These are phyloP conservation scores for Oxyria digyna DNA, from an alignment of 148 eudicot genomes.

Conservation along the genomic window DNA sequence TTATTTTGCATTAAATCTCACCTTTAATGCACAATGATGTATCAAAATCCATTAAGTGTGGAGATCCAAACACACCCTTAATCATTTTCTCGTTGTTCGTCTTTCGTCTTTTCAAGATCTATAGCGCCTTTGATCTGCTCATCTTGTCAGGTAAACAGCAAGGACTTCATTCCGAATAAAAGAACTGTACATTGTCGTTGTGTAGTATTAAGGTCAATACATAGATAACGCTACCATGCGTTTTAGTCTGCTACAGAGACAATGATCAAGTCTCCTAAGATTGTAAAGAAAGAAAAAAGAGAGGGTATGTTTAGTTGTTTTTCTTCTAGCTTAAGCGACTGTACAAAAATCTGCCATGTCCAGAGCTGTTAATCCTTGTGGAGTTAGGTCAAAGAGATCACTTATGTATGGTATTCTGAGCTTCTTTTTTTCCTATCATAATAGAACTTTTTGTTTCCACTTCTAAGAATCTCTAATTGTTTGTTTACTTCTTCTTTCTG, in stretches of 20 bases:
- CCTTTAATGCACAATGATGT: no score
- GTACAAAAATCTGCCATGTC: not conserved
- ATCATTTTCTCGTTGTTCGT: not conserved
- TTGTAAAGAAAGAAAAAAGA: not conserved
- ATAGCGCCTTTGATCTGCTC: conserved; percentile 6
- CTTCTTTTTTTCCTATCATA: not conserved
- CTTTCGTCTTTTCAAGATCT: conserved; percentile 4
- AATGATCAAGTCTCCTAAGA: not conserved
- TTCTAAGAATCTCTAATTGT: not conserved
- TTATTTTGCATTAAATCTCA: no score
- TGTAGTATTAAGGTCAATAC: not conserved
- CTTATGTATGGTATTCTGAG: not conserved
- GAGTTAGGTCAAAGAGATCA: not conserved
- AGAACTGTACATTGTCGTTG: not conserved
- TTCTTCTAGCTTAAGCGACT: not conserved
- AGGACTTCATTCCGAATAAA: not conserved
- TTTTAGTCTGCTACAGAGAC: not conserved
- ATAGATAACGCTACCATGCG: not conserved
- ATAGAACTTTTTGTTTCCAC: not conserved
- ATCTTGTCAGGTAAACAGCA: conserved; percentile 1
- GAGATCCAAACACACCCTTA: no score
- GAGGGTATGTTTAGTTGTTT: not conserved
- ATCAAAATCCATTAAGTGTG: no score
- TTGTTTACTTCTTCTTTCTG: not conserved
- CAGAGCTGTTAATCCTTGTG: not conserved